phyloP scores from a whole-genome alignment of 176 grass and related monocot genomes.

The Ensete glaucum region DNA sequence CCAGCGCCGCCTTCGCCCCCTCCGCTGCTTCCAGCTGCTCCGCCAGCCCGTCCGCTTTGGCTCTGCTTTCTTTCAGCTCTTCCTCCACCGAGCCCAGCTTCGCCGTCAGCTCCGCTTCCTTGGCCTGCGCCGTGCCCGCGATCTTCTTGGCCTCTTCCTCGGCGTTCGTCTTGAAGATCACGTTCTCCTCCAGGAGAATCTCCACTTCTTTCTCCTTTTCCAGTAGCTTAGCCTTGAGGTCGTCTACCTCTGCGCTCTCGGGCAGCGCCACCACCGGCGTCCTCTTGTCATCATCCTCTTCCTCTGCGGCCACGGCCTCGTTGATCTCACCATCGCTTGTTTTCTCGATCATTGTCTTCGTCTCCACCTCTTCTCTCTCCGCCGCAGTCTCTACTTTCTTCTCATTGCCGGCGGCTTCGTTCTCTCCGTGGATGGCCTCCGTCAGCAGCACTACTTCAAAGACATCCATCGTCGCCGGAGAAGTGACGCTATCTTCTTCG shows the following conservation, averaged over 20 bases:
- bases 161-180: constrained; percentile 46
- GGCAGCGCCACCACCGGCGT: background rate
- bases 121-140: background rate
- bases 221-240: constrained; percentile 43
- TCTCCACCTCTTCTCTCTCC: constrained; percentile 18
- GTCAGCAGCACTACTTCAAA: constrained; percentile 39
- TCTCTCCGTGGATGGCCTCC: constrained; percentile 33
- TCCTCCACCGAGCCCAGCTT: constrained; percentile 1
- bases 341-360: constrained; percentile 3
- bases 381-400: constrained; percentile 11
- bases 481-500: constrained; percentile 19
- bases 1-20: background rate
- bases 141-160: background rate
- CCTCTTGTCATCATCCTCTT: background rate
- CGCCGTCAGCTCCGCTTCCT: constrained; percentile 14
- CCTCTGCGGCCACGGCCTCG: background rate
- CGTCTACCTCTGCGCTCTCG: constrained; percentile 15
- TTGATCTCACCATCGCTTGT: background rate
- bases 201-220: constrained; percentile 45
- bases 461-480: constrained; percentile 46
- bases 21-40: constrained; percentile 34
- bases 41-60: constrained; percentile 24
- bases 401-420: background rate
- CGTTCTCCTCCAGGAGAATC: constrained; percentile 23
- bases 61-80: constrained; percentile 22